Percentiles rank a stretch among this genome's conserved stretches.
These are phyloP conservation scores for Lumnitzera racemosa DNA, from an alignment of 345 rosid genomes.

Conservation along the genomic window DNA sequence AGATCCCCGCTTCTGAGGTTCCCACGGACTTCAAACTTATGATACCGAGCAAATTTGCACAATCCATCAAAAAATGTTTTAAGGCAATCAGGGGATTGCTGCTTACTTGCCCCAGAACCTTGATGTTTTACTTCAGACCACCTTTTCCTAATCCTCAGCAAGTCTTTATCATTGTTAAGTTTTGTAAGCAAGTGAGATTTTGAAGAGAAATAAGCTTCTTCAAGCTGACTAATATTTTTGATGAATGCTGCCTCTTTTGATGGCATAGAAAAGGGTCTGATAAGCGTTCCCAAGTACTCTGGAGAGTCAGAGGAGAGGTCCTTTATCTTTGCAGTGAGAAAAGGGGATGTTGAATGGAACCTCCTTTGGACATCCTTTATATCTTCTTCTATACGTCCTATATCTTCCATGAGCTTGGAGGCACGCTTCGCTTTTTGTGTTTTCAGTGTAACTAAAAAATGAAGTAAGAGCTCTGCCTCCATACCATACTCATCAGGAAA, in stretches of 20 bases:
- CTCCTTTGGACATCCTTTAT: constrained; percentile 57
- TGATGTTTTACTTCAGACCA: constrained; percentile 25
- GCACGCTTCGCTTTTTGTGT: constrained; percentile 57
- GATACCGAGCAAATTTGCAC: constrained; percentile 70
- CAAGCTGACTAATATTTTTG: constrained; percentile 58
- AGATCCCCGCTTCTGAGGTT: constrained; percentile 66
- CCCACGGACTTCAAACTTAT: constrained; percentile 71
- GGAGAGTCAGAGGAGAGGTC: constrained; percentile 15
- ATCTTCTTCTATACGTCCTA: constrained; percentile 58
- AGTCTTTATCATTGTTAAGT: constrained; percentile 29
- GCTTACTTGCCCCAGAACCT: constrained; percentile 23
- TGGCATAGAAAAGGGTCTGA: constrained; percentile 23
- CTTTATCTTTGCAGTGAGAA: constrained; percentile 20
- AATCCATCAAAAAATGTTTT: constrained; percentile 70
- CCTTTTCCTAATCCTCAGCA: constrained; percentile 27
- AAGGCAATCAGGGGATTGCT: constrained; percentile 34
- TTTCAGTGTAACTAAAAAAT: constrained; percentile 53
- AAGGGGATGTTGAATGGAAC: constrained; percentile 22
- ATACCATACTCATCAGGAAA: constrained; percentile 33
- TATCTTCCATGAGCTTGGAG: constrained; percentile 49
- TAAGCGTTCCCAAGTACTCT: constrained; percentile 18
- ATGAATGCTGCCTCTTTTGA: constrained; percentile 41
- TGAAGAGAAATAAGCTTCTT: constrained; percentile 70
- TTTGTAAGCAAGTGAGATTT: constrained; percentile 42
- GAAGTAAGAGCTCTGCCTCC: constrained; percentile 53